Conservation (phyloP, 129 eudicot genomes). For the Escallonia herrerae region DNA sequence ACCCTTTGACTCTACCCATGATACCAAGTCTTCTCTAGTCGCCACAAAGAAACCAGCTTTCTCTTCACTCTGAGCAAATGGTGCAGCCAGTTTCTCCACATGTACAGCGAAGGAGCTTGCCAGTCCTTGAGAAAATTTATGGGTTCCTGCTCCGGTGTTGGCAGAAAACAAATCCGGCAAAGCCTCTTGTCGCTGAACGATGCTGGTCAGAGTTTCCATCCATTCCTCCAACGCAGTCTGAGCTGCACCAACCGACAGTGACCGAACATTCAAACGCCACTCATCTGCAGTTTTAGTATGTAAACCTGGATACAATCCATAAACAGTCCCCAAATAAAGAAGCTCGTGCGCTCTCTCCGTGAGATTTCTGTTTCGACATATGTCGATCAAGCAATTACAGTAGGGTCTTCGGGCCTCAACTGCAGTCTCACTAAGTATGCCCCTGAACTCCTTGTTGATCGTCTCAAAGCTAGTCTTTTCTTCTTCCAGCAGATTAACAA, state of each 20-base stretch:
- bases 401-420: conserved; percentile 44
- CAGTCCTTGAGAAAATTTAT: conserved; percentile 49
- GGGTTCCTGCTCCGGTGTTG: conserved; percentile 51
- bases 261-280: conserved; percentile 55
- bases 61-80: conserved; percentile 39
- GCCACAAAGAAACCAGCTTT: conserved; percentile 44
- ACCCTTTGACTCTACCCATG: conserved; percentile 39
- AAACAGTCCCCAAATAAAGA: conserved; percentile 31
- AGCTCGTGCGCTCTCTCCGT: conserved; percentile 56
- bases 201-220: conserved; percentile 36
- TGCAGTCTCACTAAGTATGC: conserved; percentile 20
- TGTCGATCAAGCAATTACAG: conserved; percentile 57
- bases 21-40: conserved; percentile 36
- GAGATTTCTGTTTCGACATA: conserved; percentile 37
- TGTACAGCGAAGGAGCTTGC: conserved; percentile 44
- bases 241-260: conserved; percentile 60
- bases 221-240: conserved; percentile 62
- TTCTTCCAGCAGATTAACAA: conserved; percentile 24
- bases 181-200: conserved; percentile 27
- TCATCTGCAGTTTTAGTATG: conserved; percentile 49
- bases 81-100: conserved; percentile 39
- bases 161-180: conserved; percentile 44
- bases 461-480: conserved; percentile 13
- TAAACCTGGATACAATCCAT: conserved; percentile 46
- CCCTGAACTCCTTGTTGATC: conserved; percentile 37